phyloP scores from a whole-genome alignment of 1,139 yeast genomes.

The Sugiyamaella xylanicola region DNA sequence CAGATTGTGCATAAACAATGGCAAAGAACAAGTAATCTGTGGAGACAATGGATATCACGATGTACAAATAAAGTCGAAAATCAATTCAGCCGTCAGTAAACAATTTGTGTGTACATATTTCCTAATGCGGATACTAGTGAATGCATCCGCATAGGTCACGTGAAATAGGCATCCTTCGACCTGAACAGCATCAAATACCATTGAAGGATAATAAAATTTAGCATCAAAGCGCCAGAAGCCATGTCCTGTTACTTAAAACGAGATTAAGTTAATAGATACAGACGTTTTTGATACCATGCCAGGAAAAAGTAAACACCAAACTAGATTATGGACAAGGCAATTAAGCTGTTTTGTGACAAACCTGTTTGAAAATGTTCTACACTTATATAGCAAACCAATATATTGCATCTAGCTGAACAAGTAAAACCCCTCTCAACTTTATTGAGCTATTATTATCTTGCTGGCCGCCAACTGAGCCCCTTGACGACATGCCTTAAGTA shows the following conservation, averaged over 20 bases:
- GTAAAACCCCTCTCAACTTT: not conserved
- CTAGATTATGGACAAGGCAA: too few species aligned
- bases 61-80: not conserved
- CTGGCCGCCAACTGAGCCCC: not conserved
- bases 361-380: not conserved
- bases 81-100: not conserved
- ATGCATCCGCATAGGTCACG: not conserved
- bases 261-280: not conserved
- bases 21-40: not conserved
- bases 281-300: not conserved
- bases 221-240: not conserved
- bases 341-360: not conserved
- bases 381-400: too few species aligned
- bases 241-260: not conserved
- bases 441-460: not conserved
- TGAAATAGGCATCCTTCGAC: too few species aligned
- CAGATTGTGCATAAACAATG: not conserved
- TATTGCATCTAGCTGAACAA: too few species aligned
- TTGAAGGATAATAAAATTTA: too few species aligned
- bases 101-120: conserved; percentile 5
- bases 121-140: conserved; percentile 3
- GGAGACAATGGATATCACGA: not conserved
- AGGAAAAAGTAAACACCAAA: too few species aligned
- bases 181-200: too few species aligned
- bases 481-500: too few species aligned